Evolutionary conservation across 768 basidiomycete genomes (phyloP), one percentile per base, ranked within the genome.

Genomic region (Boletus bicolor): DNA sequence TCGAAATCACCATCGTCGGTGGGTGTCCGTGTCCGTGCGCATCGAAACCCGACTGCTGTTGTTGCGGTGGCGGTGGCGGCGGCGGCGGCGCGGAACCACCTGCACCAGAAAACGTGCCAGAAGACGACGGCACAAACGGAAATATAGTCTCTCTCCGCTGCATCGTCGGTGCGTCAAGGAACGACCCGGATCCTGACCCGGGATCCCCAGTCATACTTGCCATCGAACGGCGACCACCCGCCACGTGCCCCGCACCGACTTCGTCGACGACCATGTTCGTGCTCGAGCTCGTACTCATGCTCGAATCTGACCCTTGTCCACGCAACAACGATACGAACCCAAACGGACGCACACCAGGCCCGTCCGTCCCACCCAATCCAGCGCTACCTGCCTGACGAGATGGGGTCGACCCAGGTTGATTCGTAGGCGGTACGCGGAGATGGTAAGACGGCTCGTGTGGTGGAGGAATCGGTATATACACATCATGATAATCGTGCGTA

Each of bases 221-320:
- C 42, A 57, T 56, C 38, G 56, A 14, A 9, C 50, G 64, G 49
- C 58, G 62, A 38, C 37, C 14, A 14, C 26, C 32, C n/a, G 28
- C 1, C 12, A 32, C 60, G 14, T 39, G 21, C 35, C 45, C 47
- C 7, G 30, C 4, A 19, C 46, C 49, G 5, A 44, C n/a, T 1
- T 64, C 63, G 19, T 67, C 63, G 7, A 59, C 37, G 19, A 48
- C 34, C 55, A 63, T 55, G 17, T 45, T 44, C 46, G 36, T 37
- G n/a, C 60, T 52, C 21, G 63, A 53, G 45, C 6, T 56, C 24
- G 65, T 32, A 10, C 56, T 59, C 44, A 39, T 49, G 44, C 54
- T 67, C 44, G 63, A 51, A 53, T 59, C 55, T 1, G 60, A 59
- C 10, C 56, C 67, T 39, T 59, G 67, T 32, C 59, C 61, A 8